Percentiles rank a stretch among this genome's conserved stretches.
Conservation (phyloP, 495 filamentous ascomycete genomes). For the Tuber indicum region DNA sequence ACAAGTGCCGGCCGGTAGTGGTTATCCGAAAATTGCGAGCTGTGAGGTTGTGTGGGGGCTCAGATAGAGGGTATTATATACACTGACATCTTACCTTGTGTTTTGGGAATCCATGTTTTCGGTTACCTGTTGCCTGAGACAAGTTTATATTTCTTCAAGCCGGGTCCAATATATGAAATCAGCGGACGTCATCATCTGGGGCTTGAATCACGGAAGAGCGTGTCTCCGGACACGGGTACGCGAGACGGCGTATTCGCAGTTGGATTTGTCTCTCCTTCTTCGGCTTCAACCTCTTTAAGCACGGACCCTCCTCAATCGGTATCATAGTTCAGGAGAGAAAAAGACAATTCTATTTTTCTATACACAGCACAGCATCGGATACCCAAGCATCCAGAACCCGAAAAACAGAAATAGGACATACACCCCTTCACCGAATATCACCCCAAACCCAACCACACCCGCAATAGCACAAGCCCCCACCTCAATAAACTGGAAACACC, state of each 20-base stretch:
- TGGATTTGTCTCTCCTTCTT: background rate
- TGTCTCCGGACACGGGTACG: background rate
- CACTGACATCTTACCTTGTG: too few species aligned
- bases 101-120: too few species aligned
- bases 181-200: too few species aligned
- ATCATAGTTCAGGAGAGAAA: background rate
- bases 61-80: too few species aligned
- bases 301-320: background rate
- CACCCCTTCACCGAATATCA: background rate
- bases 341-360: background rate
- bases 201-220: too few species aligned
- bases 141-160: too few species aligned
- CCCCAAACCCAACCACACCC: constrained; percentile 3
- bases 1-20: too few species aligned
- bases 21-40: too few species aligned
- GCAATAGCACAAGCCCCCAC: background rate
- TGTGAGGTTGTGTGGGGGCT: too few species aligned
- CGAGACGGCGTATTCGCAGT: too few species aligned
- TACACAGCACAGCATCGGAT: background rate
- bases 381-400: background rate
- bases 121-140: too few species aligned
- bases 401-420: background rate
- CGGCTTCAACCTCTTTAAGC: background rate
- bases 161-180: too few species aligned
- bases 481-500: constrained; percentile 20